Conservation (phyloP, 106 monocot genomes). For the Dendrobium nobile region DNA sequence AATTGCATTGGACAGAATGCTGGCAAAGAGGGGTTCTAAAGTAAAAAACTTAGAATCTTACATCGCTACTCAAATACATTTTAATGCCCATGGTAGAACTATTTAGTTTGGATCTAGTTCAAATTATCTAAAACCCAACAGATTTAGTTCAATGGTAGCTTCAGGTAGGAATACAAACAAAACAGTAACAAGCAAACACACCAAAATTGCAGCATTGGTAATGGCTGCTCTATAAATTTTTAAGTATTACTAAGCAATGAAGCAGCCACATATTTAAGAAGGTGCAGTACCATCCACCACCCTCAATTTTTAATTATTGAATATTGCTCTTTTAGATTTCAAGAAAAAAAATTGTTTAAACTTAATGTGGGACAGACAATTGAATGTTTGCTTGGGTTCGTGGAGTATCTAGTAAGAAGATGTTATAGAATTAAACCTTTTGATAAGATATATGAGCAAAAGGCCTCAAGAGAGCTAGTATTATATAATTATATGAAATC, state of each 20-base stretch:
- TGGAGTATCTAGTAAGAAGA: slow-evolving; percentile 7
- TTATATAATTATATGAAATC: slow-evolving; percentile 20
- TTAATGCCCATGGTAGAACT: background rate
- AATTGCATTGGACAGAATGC: background rate
- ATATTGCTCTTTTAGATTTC: no score
- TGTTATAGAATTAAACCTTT: slow-evolving; percentile 20
- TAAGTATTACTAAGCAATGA: background rate
- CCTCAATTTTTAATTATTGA: no score
- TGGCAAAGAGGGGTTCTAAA: background rate
- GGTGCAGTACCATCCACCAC: no score
- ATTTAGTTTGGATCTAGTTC: background rate
- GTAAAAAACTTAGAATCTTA: background rate
- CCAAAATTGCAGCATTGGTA: background rate
- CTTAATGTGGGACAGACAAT: slow-evolving; percentile 5
- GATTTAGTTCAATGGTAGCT: background rate
- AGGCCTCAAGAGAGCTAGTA: slow-evolving; percentile 18
- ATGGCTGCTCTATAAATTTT: background rate
- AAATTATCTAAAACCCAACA: background rate
- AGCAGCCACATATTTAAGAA: background rate
- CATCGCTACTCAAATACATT: background rate
- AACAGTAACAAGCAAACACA: background rate
- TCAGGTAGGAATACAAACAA: background rate
- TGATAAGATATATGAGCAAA: slow-evolving; percentile 34
- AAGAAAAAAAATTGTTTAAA: background rate
- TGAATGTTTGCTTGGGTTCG: slow-evolving; percentile 9